phyloP scores from a whole-genome alignment of 2,329 filamentous ascomycete genomes.

The Raffaelea albimanens region DNA sequence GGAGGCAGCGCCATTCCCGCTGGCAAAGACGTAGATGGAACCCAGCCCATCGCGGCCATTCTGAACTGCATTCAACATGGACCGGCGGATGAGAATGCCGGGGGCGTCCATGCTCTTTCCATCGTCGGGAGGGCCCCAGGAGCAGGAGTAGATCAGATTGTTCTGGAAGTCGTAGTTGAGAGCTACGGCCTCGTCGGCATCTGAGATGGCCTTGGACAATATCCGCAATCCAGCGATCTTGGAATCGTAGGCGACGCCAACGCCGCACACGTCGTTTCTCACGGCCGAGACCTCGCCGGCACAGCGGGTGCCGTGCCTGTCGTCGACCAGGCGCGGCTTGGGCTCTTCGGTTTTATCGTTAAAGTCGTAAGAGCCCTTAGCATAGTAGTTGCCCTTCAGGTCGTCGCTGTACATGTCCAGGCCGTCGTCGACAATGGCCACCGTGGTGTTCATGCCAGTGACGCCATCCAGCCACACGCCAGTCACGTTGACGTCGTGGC shows the following conservation, averaged over 20 bases:
- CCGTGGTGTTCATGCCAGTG: constrained; percentile 79
- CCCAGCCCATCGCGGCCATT: constrained; percentile 75
- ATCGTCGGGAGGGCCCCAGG: constrained; percentile 94
- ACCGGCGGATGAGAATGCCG: constrained; percentile 74
- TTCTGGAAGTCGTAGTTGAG: constrained; percentile 88
- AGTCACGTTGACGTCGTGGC: constrained; percentile 95
- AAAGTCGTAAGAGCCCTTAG: constrained; percentile 88
- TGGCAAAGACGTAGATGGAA: constrained; percentile 93
- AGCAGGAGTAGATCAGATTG: constrained; percentile 97
- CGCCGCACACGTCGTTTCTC: constrained; percentile 85
- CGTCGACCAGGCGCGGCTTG: constrained; percentile 71
- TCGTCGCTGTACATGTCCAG: constrained; percentile 94
- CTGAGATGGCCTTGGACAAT: constrained; percentile 79
- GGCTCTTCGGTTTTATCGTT: constrained; percentile 77
- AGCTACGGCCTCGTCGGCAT: constrained; percentile 83
- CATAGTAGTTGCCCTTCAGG: constrained; percentile 87
- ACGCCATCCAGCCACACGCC: constrained; percentile 85
- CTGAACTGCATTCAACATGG: constrained; percentile 88
- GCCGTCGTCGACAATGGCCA: constrained; percentile 93
- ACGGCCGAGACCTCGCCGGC: constrained; percentile 89
- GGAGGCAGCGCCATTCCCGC: constrained; percentile 77
- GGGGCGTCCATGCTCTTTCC: constrained; percentile 90
- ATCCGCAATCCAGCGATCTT: constrained; percentile 89
- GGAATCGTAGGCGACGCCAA: constrained; percentile 91
- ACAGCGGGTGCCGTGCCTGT: constrained; percentile 86